These are phyloP conservation scores for Fusarium albidum DNA, from an alignment of 2,329 filamentous ascomycete species.

Conservation along the genomic window DNA sequence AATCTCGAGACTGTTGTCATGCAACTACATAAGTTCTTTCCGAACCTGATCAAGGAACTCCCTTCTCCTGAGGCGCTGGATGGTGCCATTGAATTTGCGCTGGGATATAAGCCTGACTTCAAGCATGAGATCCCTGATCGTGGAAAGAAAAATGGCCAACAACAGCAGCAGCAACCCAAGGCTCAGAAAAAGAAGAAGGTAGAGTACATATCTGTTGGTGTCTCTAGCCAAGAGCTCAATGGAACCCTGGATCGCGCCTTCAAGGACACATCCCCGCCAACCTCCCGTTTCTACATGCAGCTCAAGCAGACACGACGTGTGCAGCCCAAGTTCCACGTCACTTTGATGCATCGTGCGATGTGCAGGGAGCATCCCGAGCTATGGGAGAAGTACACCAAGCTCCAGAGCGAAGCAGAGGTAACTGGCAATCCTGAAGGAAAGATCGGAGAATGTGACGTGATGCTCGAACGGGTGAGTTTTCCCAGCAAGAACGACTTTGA, in stretches of 20 bases:
- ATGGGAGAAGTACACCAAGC: conserved; percentile 77
- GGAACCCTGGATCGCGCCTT: conserved; percentile 76
- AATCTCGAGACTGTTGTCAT: conserved; percentile 85
- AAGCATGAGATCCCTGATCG: conserved; percentile 77
- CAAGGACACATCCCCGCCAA: conserved; percentile 55
- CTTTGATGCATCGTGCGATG: conserved; percentile 82
- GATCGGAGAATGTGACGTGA: conserved; percentile 71
- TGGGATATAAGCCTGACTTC: conserved; percentile 79
- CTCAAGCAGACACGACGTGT: conserved; percentile 78
- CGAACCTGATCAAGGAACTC: conserved; percentile 74
- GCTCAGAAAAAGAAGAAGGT: conserved; percentile 50
- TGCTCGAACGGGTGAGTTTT: conserved; percentile 64
- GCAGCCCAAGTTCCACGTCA: conserved; percentile 91
- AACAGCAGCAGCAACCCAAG: conserved; percentile 41
- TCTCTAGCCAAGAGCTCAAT: conserved; percentile 53
- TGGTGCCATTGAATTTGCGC: conserved; percentile 76
- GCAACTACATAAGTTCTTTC: conserved; percentile 78
- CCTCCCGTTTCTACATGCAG: conserved; percentile 71
- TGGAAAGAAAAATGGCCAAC: conserved; percentile 47
- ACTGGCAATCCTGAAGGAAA: conserved; percentile 39
- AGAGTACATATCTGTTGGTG: conserved; percentile 65
- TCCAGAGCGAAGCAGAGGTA: conserved; percentile 59
- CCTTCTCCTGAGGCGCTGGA: conserved; percentile 81
- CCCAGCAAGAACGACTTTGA: neutral
- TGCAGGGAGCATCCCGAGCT: conserved; percentile 69